Evolutionary conservation across 1,139 yeast species (phyloP), one percentile per base, ranked within the genome.

Genomic region (Pichia sp.): DNA sequence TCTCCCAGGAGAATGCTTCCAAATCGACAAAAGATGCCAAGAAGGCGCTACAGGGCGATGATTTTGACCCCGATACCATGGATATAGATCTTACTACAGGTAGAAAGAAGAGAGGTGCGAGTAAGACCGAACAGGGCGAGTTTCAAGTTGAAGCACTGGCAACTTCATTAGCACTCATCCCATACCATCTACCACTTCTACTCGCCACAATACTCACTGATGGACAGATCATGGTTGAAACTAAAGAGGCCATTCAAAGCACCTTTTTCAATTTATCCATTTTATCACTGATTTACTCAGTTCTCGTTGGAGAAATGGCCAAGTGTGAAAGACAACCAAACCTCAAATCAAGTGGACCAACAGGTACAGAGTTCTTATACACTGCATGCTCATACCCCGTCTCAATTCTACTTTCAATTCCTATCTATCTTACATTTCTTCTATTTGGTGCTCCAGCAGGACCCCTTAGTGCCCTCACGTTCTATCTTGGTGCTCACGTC

Each of bases 401-500:
- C 5, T 53, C 79, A 6, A 39, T 66, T 11, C 42, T 71, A 12
- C 60, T 76, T 31, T 62, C 84, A 2, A 40, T 72, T 2, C 77
- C 81, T 3, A 56, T 81, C 1, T 73, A 72, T 49, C 48, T 66
- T 1, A 53, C 72, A 1, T 55, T 81, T 35, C 62, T 87, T 4
- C 52, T 87, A n/a, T 75, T 85, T 52, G 98, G 98, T 6, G 95
- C 96, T 0, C 96, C 97, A 17, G 64, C 83, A 29, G 64, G 76
- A 2, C 63, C 73, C 1, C 66, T 69, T 33, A 50, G 72, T 18
- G 45, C 49, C n/a, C 80, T 78, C 50, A 85, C 95, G 0, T 67
- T 70, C 44, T 56, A 80, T 8, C 61, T 85, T 35, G 67, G 94
- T 0, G 60, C 69, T 15, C 94, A 86, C 55, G 59, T 84, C 23